These are phyloP conservation scores for Phyllostachys edulis DNA, from an alignment of 176 grass and related monocot genomes.

Conservation along the genomic window DNA sequence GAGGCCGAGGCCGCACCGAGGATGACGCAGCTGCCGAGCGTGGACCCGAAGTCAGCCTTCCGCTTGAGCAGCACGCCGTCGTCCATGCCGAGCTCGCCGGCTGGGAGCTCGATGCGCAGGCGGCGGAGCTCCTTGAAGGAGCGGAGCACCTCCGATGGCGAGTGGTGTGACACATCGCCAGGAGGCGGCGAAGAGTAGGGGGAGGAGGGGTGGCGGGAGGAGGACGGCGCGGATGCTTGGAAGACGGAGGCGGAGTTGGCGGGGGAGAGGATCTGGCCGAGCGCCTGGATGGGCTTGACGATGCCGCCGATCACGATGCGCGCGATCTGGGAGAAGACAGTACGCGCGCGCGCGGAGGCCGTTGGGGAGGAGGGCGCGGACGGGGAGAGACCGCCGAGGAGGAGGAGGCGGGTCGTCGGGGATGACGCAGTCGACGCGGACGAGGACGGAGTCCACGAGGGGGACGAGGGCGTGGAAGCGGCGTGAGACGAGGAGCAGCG, in stretches of 20 bases:
- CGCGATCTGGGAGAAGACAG: slow-evolving; percentile 63
- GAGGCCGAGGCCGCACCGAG: slow-evolving; percentile 63
- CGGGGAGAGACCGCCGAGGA: slow-evolving; percentile 24
- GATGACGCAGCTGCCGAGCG: slow-evolving; percentile 75
- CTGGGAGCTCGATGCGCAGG: slow-evolving; percentile 78
- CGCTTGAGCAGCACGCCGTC: slow-evolving; percentile 85
- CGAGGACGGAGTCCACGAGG: slow-evolving; percentile 77
- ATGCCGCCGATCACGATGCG: slow-evolving; percentile 74
- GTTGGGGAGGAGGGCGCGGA: slow-evolving; percentile 29
- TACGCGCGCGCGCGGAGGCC: slow-evolving; percentile 46
- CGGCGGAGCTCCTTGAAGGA: slow-evolving; percentile 84
- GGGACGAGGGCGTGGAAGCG: slow-evolving; percentile 73
- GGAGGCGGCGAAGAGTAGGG: neutral
- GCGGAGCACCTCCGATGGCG: slow-evolving; percentile 84
- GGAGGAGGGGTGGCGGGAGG: slow-evolving; percentile 26
- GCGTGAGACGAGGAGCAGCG: slow-evolving; percentile 82
- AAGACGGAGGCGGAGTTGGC: slow-evolving; percentile 35
- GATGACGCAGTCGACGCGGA: slow-evolving; percentile 92
- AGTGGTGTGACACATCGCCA: slow-evolving; percentile 82
- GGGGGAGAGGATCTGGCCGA: slow-evolving; percentile 74
- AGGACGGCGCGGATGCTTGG: slow-evolving; percentile 19
- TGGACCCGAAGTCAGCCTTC: slow-evolving; percentile 89
- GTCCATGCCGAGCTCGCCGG: slow-evolving; percentile 72
- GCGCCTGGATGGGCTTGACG: slow-evolving; percentile 71
- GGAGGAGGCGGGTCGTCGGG: slow-evolving; percentile 57